phyloP scores from a whole-genome alignment of 768 basidiomycete species.

The Phylloporus sp. region DNA sequence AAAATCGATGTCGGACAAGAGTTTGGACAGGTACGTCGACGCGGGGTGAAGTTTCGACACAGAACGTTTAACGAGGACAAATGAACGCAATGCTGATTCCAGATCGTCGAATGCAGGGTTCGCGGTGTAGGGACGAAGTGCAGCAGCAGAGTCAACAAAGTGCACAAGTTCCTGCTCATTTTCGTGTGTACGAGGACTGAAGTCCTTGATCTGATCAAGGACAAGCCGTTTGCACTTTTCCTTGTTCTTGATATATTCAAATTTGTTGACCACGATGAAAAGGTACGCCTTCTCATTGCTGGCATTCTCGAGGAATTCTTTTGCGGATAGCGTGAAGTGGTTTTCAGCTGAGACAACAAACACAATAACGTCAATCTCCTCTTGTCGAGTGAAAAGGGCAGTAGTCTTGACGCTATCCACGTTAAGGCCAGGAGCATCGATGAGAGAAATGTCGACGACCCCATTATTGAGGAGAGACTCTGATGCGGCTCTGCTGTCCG shows the following conservation, averaged over 20 bases:
- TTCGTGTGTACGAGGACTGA: conserved; percentile 89
- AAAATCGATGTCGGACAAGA: conserved; percentile 87
- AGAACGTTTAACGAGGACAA: conserved; percentile 93
- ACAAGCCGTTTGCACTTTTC: conserved; percentile 85
- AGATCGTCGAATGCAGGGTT: conserved; percentile 81
- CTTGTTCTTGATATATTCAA: conserved; percentile 93
- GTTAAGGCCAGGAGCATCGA: conserved; percentile 97
- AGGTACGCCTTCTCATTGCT: conserved; percentile 97
- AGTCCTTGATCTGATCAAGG: conserved; percentile 88
- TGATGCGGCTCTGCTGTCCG: conserved; percentile 71
- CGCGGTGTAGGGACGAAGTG: conserved; percentile 60
- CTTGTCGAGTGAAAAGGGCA: conserved; percentile 90
- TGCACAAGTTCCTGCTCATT: conserved; percentile 93
- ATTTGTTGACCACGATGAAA: conserved; percentile 99
- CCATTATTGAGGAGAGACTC: conserved; percentile 92
- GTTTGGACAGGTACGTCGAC: conserved; percentile 83
- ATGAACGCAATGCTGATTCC: conserved; percentile 85
- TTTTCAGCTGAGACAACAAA: conserved; percentile 98
- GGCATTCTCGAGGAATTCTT: conserved; percentile 89
- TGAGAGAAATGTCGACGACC: conserved; percentile 95
- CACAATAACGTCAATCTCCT: conserved; percentile 97
- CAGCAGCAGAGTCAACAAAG: conserved; percentile 90
- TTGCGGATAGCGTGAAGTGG: conserved; percentile 94
- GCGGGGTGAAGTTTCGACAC: conserved; percentile 95
- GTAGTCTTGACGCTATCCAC: conserved; percentile 94